Conservation (phyloP, 2,329 filamentous ascomycete genomes). For the Nannizzia gypsea region DNA sequence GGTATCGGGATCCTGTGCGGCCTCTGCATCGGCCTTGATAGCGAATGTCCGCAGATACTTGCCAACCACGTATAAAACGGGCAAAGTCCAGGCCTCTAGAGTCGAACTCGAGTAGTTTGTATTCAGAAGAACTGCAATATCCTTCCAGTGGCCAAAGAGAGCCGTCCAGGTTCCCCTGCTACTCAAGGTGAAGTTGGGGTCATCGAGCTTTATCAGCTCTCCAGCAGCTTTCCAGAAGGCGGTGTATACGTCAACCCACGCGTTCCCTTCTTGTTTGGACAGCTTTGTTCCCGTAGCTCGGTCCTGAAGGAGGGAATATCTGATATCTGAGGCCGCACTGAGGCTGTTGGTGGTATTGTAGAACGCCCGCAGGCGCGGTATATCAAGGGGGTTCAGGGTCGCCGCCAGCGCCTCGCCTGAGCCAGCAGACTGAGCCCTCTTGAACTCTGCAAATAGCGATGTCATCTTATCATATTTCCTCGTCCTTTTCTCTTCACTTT, state of each 20-base stretch:
- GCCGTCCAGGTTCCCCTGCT: slow-evolving; percentile 52
- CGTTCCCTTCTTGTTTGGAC: slow-evolving; percentile 55
- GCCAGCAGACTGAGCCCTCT: slow-evolving; percentile 49
- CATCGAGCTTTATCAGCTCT: slow-evolving; percentile 57
- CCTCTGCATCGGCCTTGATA: slow-evolving; percentile 73
- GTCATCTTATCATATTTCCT: slow-evolving; percentile 47
- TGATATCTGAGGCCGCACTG: slow-evolving; percentile 57
- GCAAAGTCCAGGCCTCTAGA: slow-evolving; percentile 85
- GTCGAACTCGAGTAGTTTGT: slow-evolving; percentile 65
- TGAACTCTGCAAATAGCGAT: slow-evolving; percentile 60
- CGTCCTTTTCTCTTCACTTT: neutral
- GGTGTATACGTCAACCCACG: slow-evolving; percentile 79
- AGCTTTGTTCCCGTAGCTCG: slow-evolving; percentile 44
- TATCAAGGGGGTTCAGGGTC: slow-evolving; percentile 61
- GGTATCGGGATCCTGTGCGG: slow-evolving; percentile 36
- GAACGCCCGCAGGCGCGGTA: slow-evolving; percentile 56
- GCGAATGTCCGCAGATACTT: slow-evolving; percentile 81
- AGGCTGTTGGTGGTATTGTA: slow-evolving; percentile 58
- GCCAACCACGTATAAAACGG: slow-evolving; percentile 75
- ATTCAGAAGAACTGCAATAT: slow-evolving; percentile 63
- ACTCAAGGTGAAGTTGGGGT: slow-evolving; percentile 26
- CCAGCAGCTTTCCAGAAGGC: slow-evolving; percentile 74
- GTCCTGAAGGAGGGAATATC: slow-evolving; percentile 56
- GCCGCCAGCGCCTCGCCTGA: slow-evolving; percentile 64
- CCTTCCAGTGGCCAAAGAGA: slow-evolving; percentile 82